These are phyloP conservation scores for Pythium brachiatum DNA, from an alignment of 352 stramenopile genomes.

Conservation along the genomic window DNA sequence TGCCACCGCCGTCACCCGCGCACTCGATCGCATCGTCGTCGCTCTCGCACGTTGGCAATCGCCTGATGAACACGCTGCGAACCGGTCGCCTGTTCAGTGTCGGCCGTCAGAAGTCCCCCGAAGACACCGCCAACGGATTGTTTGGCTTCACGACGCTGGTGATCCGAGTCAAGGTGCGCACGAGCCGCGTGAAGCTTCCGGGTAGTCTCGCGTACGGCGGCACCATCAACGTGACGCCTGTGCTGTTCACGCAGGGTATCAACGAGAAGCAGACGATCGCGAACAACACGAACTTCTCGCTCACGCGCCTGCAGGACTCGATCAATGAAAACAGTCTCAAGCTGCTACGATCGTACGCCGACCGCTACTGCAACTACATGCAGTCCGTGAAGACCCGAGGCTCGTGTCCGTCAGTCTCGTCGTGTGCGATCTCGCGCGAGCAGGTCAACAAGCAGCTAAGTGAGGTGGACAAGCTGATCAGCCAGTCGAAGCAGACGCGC, in stretches of 20 bases:
- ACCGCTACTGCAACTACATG: conserved; percentile 76
- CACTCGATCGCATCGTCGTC: conserved; percentile 45
- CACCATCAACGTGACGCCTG: conserved; percentile 62
- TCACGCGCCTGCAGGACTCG: conserved; percentile 74
- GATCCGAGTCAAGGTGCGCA: conserved; percentile 80
- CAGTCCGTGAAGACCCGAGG: conserved; percentile 38
- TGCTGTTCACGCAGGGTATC: conserved; percentile 89
- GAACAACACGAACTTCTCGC: conserved; percentile 83
- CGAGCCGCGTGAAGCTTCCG: conserved; percentile 69
- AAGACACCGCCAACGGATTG: conserved; percentile 42
- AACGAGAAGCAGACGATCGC: conserved; percentile 92
- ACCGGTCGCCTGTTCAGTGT: conserved; percentile 58
- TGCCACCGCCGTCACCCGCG: conserved; percentile 23
- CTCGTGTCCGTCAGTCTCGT: conserved; percentile 15
- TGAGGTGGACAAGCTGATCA: conserved; percentile 74
- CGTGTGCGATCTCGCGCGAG: conserved; percentile 37
- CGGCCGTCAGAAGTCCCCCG: conserved; percentile 16
- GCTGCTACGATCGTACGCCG: conserved; percentile 62
- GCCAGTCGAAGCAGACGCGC: conserved; percentile 56
- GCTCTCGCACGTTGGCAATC: conserved; percentile 63
- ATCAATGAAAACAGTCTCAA: conserved; percentile 82
- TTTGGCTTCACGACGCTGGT: conserved; percentile 72
- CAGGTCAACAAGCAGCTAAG: conserved; percentile 51
- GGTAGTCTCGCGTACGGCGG: conserved; percentile 52
- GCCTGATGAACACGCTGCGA: conserved; percentile 64